Evolutionary conservation across 2,329 filamentous ascomycete species (phyloP).

Genomic region (Nectriaceae sp.): DNA sequence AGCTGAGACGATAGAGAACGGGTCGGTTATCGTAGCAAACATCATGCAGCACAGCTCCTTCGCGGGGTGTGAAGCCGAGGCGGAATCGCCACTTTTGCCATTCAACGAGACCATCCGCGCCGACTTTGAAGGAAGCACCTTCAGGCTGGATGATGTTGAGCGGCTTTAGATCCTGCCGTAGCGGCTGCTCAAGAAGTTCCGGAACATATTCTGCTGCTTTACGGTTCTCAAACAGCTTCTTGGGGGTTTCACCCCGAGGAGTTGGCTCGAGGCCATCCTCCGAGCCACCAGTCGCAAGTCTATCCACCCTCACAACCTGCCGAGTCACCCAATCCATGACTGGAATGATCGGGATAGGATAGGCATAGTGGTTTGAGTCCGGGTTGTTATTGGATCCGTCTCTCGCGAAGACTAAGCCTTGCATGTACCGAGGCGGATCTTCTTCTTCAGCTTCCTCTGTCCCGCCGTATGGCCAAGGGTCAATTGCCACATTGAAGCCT

Average conservation of each 20-base stretch:
- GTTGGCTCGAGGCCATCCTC: slow-evolving; percentile 46
- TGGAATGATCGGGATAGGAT: slow-evolving; percentile 60
- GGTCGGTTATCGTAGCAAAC: slow-evolving; percentile 65
- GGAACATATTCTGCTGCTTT: slow-evolving; percentile 46
- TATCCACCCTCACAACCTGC: slow-evolving; percentile 58
- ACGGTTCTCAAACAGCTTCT: slow-evolving; percentile 35
- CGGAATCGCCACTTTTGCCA: slow-evolving; percentile 73
- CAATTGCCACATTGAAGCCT: slow-evolving; percentile 45
- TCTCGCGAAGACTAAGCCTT: slow-evolving; percentile 52
- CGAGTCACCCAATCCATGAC: slow-evolving; percentile 60
- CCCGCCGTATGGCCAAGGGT: slow-evolving; percentile 69
- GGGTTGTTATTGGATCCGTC: slow-evolving; percentile 44
- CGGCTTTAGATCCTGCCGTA: slow-evolving; percentile 62
- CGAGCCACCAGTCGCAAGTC: slow-evolving; percentile 50
- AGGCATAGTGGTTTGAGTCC: slow-evolving; percentile 64
- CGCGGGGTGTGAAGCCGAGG: slow-evolving; percentile 69
- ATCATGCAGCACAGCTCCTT: slow-evolving; percentile 73
- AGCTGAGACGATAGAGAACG: slow-evolving; percentile 65
- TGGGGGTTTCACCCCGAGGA: slow-evolving; percentile 39
- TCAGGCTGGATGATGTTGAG: slow-evolving; percentile 72
- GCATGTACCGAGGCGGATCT: slow-evolving; percentile 42
- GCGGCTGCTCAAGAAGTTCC: slow-evolving; percentile 49
- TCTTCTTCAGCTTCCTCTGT: slow-evolving; percentile 40
- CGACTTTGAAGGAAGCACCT: slow-evolving; percentile 64
- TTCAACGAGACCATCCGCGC: slow-evolving; percentile 45